A percentile compares a stretch with the other conserved stretches of the same genome.
phyloP scores from a whole-genome alignment of 371 early-diverging fungal species.

The Mortierella sp. region DNA sequence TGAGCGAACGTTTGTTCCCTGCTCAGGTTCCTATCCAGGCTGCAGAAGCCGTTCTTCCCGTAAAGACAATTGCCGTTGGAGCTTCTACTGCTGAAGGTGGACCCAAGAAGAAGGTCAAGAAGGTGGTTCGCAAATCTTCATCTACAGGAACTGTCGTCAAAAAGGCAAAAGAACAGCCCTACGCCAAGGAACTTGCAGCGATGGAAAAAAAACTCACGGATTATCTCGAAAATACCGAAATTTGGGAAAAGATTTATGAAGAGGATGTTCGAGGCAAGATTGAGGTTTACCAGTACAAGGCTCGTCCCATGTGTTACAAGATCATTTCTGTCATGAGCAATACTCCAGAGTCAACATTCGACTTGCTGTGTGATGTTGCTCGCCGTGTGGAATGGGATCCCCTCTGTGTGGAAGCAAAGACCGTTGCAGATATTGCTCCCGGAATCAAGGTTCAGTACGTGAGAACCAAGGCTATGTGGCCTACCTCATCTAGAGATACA shows the following conservation, averaged over 20 bases:
- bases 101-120: constrained; percentile 24
- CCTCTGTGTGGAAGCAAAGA: constrained; percentile 62
- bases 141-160: constrained; percentile 8
- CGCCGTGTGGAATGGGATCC: constrained; percentile 69
- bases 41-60: constrained; percentile 16
- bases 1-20: constrained; percentile 31
- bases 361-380: constrained; percentile 61
- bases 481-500: constrained; percentile 68
- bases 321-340: constrained; percentile 59
- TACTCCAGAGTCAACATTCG: constrained; percentile 63
- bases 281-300: constrained; percentile 62
- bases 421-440: constrained; percentile 55
- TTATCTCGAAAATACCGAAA: constrained; percentile 45
- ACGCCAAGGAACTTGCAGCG: constrained; percentile 39
- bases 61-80: constrained; percentile 24
- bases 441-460: constrained; percentile 64
- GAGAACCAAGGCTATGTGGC: constrained; percentile 70
- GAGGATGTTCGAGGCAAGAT: constrained; percentile 40
- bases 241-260: constrained; percentile 60
- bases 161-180: constrained; percentile 28
- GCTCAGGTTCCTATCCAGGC: constrained; percentile 19
- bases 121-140: constrained; percentile 7
- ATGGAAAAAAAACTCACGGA: constrained; percentile 56
- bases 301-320: constrained; percentile 65
- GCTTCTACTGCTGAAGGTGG: not conserved